Conservation (phyloP, 192 early-diverging fungal species). For the Irineochytrium annulatum region DNA sequence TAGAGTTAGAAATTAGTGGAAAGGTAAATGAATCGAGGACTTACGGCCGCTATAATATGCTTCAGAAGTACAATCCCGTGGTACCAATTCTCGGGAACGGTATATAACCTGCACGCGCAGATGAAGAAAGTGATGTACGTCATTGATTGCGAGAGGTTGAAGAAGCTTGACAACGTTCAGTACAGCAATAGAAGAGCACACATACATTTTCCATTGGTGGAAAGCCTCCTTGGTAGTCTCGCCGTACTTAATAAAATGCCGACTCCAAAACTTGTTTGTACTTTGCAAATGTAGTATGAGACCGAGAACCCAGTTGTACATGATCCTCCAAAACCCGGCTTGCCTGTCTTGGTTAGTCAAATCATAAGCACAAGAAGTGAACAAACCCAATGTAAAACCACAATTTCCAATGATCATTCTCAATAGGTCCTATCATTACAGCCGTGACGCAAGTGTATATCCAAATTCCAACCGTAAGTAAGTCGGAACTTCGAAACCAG, state of each 20-base stretch:
- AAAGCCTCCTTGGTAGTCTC: slow-evolving; percentile 86
- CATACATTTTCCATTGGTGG: slow-evolving; percentile 85
- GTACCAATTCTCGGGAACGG: slow-evolving; percentile 64
- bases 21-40: not conserved
- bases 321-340: slow-evolving; percentile 80
- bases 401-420: slow-evolving; percentile 35
- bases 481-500: slow-evolving; percentile 76
- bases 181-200: too few species aligned
- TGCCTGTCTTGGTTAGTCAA: slow-evolving; percentile 56
- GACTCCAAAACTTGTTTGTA: slow-evolving; percentile 74
- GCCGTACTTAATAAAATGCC: slow-evolving; percentile 91
- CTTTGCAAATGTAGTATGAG: slow-evolving; percentile 76
- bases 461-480: slow-evolving; percentile 72
- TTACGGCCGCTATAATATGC: slow-evolving; percentile 75
- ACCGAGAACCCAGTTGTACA: slow-evolving; percentile 80
- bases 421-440: slow-evolving; percentile 43
- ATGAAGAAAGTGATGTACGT: slow-evolving; percentile 84
- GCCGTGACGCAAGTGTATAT: slow-evolving; percentile 71
- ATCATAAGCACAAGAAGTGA: slow-evolving; percentile 25
- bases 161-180: slow-evolving; percentile 64
- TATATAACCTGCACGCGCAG: slow-evolving; percentile 77
- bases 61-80: slow-evolving; percentile 70
- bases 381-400: slow-evolving; percentile 44
- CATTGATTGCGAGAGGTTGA: slow-evolving; percentile 88
- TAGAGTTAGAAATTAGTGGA: slow-evolving; percentile 11